Conservation (phyloP, 2,329 filamentous ascomycete species). For the Bisporella sp. region DNA sequence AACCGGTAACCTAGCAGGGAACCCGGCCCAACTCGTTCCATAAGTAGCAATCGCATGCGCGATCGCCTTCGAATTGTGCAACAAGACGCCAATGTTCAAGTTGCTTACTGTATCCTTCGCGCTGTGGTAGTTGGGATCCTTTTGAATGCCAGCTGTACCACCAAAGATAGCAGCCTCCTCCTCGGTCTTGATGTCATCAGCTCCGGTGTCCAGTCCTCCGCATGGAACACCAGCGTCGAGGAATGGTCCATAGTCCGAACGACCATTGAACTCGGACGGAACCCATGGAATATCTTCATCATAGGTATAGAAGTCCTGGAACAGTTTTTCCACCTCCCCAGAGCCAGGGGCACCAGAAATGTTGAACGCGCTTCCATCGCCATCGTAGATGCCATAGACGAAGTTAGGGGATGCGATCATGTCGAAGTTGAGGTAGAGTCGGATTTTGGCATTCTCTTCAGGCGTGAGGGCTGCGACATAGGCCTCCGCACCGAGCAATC, state of each 20-base stretch:
- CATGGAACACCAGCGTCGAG: constrained; percentile 65
- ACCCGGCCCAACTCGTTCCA: constrained; percentile 56
- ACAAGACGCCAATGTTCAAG: constrained; percentile 52
- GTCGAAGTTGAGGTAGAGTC: constrained; percentile 64
- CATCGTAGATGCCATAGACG: constrained; percentile 61
- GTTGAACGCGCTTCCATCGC: constrained; percentile 68
- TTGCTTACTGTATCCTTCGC: constrained; percentile 53
- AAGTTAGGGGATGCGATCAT: constrained; percentile 63
- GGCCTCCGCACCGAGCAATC: constrained; percentile 55
- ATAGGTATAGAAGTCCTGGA: constrained; percentile 57
- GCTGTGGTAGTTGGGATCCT: constrained; percentile 55
- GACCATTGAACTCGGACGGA: constrained; percentile 54
- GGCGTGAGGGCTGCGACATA: constrained; percentile 48
- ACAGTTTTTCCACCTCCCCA: constrained; percentile 60
- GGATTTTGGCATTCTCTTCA: constrained; percentile 55
- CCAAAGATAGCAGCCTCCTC: constrained; percentile 62
- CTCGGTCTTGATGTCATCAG: constrained; percentile 67
- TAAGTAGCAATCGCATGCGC: constrained; percentile 68
- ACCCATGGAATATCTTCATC: constrained; percentile 51
- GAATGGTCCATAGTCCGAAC: constrained; percentile 75
- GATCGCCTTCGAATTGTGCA: constrained; percentile 56
- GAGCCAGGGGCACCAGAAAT: constrained; percentile 63
- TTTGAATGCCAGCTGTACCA: constrained; percentile 56
- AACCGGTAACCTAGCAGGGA: constrained; percentile 35
- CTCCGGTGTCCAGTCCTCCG: constrained; percentile 71